These are phyloP conservation scores for Pythium chondricola DNA, from an alignment of 352 stramenopile genomes.

Conservation along the genomic window DNA sequence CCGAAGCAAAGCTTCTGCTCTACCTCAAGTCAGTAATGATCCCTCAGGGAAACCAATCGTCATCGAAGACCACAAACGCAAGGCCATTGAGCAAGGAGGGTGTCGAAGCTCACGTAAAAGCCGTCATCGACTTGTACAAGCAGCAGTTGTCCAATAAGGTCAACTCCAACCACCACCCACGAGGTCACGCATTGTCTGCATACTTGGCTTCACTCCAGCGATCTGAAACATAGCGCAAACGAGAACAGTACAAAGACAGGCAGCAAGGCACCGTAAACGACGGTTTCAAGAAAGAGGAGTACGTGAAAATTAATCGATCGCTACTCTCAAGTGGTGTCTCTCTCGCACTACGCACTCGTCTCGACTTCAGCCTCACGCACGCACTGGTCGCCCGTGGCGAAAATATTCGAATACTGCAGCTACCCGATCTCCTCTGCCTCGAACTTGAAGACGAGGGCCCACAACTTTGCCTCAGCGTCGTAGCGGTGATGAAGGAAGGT, in stretches of 20 bases:
- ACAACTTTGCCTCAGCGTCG: not conserved
- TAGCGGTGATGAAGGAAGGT: not conserved
- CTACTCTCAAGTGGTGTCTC: not conserved
- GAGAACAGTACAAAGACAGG: too few species aligned
- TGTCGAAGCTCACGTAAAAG: not conserved
- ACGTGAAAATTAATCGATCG: too few species aligned
- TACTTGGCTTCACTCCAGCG: not conserved
- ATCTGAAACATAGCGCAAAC: too few species aligned
- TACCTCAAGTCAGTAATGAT: not conserved
- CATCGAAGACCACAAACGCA: not conserved
- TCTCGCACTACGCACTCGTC: not conserved
- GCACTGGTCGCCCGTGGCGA: not conserved
- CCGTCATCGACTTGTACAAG: not conserved
- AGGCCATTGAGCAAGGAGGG: not conserved
- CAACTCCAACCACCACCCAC: not conserved
- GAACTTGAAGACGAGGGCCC: not conserved
- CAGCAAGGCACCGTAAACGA: too few species aligned
- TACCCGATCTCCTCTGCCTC: not conserved
- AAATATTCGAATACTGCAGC: not conserved
- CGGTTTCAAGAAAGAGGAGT: too few species aligned
- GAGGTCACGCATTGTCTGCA: not conserved
- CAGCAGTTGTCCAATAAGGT: not conserved
- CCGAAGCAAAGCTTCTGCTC: not conserved
- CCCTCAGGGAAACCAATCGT: not conserved
- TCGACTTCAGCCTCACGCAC: not conserved